Evolutionary conservation across 441 rosid species (phyloP), one percentile per base, ranked within the genome.

Genomic region (Flueggea neowawraea): DNA sequence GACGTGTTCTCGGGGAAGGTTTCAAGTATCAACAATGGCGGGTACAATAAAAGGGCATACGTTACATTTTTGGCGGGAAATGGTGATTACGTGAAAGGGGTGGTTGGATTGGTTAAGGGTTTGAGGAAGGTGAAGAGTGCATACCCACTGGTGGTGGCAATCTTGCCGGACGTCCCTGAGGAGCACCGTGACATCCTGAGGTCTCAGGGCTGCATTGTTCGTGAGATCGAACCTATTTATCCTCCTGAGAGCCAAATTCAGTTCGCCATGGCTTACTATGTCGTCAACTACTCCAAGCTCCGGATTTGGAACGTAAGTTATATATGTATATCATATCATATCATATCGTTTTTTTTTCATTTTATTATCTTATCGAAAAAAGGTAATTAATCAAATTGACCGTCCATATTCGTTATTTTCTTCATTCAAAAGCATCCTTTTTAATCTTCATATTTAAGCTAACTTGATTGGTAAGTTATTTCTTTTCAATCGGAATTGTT

Each of bases 221-320:
- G 73, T 50, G 94, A 86, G 73, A 92, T 92, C 16, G 80, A 71
- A 62, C 92, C 96, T 4, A 83, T 92, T 11, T 58, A 84, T 55
- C 97, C 96, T 2, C 98, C 96, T 6, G 84, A 79, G 75, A 92
- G 76, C 67, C 91, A 88, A 71, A 84, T 94, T 12, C 79, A 75
- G 72, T 92, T 88, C 33, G 96, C 97, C 60, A 84, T 92, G 98
- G 88, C 90, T 48, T 81, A 92, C 51, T 91, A 91, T 31, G 91
- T 91, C 62, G 87, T 89, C 77, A 91, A 89, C 73, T 91, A 91
- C 78, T 89, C 96, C 63, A 90, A 90, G 78, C 92, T 88, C 58
- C 96, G 98, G 61, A 86, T 90, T 2, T 93, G 98, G 98, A 82
- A 90, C 89, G 98, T 88, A 75, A 49, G 33, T 9, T 22, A 22